Evolutionary conservation across 73 alveolate species (phyloP), one percentile per base, ranked within the genome.

Genomic region (Stentor coeruleus): DNA sequence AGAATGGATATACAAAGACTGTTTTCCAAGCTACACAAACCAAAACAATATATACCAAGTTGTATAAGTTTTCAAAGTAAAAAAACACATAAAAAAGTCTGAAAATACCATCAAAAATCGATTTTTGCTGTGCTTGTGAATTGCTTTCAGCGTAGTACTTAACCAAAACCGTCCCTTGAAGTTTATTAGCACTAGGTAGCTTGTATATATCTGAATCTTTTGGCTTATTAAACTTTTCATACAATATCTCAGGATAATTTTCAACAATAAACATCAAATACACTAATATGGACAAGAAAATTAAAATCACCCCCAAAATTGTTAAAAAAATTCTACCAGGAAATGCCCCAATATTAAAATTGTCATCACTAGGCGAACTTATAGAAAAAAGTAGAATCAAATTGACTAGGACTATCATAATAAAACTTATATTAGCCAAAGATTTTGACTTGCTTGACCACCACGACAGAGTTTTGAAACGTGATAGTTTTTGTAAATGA

Each of bases 401-500:
- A 35, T 81, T 81, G 0, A 81, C 59, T 3, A 59, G 31, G 1
- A 81, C 84, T 3, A 81, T 55, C 1, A 81, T 39, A 20, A 39
- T 30, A 81, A 81, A 81, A 11, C 39, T 58, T 20, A 81, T 35
- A 11, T 28, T 81, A 2, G 76, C 42, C 15, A 81, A 55, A 1
- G 86, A 14, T 35, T 28, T 39, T 3, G 58, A 58, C 38, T 81
- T 59, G 39, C 80, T 74, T 0, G 80, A 81, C 30, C 82, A 72
- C 58, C 80, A 30, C 6, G 80, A 36, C 31, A 81, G n/a, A 26
- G 38, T 59, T 3, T 57, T 59, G 59, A 37, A 81, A 30, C 59
- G 37, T 3, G 86, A 81, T 35, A 81, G 84, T 59, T 81, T 49
- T 26, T 81, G 80, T 36, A 72, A 35, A 57, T 59, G 80, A n/a